Conservation (phyloP, 345 rosid species). For the Trapa bicornis region DNA sequence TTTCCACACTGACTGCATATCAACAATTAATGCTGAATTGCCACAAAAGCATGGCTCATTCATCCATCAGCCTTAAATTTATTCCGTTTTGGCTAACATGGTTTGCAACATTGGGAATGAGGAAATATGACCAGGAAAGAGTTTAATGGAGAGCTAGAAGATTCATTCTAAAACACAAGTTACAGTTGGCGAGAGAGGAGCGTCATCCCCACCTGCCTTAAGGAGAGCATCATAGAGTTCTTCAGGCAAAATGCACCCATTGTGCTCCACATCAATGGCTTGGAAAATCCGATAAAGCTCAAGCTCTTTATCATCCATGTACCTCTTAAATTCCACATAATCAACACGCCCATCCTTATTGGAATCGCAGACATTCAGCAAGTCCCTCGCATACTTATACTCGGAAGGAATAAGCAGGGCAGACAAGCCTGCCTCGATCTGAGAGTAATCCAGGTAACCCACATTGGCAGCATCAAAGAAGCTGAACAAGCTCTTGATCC, state of each 20-base stretch:
- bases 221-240: conserved; percentile 81
- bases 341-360: conserved; percentile 83
- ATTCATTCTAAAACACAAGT: not conserved
- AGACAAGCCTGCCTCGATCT: conserved; percentile 78
- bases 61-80: not conserved
- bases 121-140: not conserved
- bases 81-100: not conserved
- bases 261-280: conserved; percentile 32
- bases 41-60: not conserved
- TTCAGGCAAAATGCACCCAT: conserved; percentile 74
- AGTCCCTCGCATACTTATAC: conserved; percentile 72
- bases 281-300: conserved; percentile 20
- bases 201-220: conserved; percentile 45
- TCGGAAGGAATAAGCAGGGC: conserved; percentile 61
- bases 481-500: conserved; percentile 53
- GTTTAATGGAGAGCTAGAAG: not conserved
- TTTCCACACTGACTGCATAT: not conserved
- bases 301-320: conserved; percentile 52
- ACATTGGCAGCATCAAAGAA: conserved; percentile 53
- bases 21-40: no score
- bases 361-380: conserved; percentile 64
- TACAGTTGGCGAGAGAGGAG: not conserved
- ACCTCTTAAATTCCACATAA: conserved; percentile 70
- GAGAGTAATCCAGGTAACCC: conserved; percentile 62
- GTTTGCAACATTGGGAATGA: not conserved